These are phyloP conservation scores for Sedum album DNA, from an alignment of 164 flowering plant species.

Conservation along the genomic window DNA sequence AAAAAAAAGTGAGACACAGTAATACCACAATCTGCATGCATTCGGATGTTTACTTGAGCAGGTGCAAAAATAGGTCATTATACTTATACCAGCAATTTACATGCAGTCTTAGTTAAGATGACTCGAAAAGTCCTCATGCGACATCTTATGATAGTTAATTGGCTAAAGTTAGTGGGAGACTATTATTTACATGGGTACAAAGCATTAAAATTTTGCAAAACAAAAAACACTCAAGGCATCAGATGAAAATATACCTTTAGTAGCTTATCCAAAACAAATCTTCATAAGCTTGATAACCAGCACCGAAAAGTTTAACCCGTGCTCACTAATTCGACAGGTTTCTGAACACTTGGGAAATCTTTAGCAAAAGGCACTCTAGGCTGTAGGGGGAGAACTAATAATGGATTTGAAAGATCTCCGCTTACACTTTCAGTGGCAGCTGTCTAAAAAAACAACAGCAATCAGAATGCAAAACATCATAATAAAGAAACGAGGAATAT, in stretches of 20 bases:
- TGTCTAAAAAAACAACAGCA: constrained; percentile 26
- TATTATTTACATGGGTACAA: background rate
- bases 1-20: background rate
- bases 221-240: background rate
- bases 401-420: constrained; percentile 62
- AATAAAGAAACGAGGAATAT: background rate
- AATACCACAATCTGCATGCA: background rate
- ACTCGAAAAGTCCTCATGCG: too few species aligned
- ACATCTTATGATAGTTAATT: too few species aligned
- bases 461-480: background rate
- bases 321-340: constrained; percentile 20
- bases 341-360: constrained; percentile 19
- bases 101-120: background rate
- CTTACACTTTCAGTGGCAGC: constrained; percentile 45
- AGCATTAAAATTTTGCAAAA: background rate
- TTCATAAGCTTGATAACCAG: constrained; percentile 59
- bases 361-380: constrained; percentile 19
- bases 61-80: too few species aligned
- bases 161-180: too few species aligned
- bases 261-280: constrained; percentile 53
- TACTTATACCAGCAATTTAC: too few species aligned
- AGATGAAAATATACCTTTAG: constrained; percentile 41
- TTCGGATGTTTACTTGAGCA: background rate
- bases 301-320: constrained; percentile 43
- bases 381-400: constrained; percentile 59